Evolutionary conservation across 2,329 filamentous ascomycete species (phyloP).

Genomic region (Talaromyces sp.): DNA sequence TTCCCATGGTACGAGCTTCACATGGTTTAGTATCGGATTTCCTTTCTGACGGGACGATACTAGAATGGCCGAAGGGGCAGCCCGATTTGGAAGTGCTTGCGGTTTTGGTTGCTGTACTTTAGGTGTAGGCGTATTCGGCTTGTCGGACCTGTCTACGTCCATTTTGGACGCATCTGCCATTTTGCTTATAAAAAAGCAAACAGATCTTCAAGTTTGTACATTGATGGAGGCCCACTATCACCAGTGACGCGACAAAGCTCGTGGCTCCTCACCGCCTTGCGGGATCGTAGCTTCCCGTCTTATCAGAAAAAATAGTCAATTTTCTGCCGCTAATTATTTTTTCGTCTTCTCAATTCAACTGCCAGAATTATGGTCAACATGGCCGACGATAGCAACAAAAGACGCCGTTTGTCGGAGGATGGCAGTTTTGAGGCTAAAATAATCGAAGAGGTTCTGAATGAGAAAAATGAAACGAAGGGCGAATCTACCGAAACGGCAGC

Average conservation of each 20-base stretch:
- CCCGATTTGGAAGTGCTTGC: slow-evolving; percentile 69
- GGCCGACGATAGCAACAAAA: slow-evolving; percentile 33
- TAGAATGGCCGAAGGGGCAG: slow-evolving; percentile 72
- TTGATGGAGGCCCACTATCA: not conserved
- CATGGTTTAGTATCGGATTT: slow-evolving; percentile 82
- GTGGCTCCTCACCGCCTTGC: slow-evolving; percentile 24
- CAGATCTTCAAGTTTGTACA: not conserved
- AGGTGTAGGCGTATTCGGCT: slow-evolving; percentile 21
- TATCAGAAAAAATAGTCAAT: slow-evolving; percentile 13
- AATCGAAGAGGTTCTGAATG: slow-evolving; percentile 20
- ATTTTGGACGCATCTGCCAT: not conserved
- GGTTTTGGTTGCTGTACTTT: slow-evolving; percentile 84
- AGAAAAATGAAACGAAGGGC: slow-evolving; percentile 21
- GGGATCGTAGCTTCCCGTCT: not conserved
- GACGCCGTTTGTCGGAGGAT: slow-evolving; percentile 34
- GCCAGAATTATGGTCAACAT: slow-evolving; percentile 23
- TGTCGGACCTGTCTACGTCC: not conserved
- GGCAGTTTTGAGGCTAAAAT: slow-evolving; percentile 24
- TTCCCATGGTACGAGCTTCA: slow-evolving; percentile 86
- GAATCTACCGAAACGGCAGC: slow-evolving; percentile 22
- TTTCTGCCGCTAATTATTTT: slow-evolving; percentile 38
- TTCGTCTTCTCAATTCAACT: not conserved
- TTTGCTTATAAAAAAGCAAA: not conserved
- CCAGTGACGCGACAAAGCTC: not conserved
- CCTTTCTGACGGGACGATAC: slow-evolving; percentile 92